These are phyloP conservation scores for Yamadazyma dendronema DNA, from an alignment of 1,139 yeast genomes.

Conservation along the genomic window DNA sequence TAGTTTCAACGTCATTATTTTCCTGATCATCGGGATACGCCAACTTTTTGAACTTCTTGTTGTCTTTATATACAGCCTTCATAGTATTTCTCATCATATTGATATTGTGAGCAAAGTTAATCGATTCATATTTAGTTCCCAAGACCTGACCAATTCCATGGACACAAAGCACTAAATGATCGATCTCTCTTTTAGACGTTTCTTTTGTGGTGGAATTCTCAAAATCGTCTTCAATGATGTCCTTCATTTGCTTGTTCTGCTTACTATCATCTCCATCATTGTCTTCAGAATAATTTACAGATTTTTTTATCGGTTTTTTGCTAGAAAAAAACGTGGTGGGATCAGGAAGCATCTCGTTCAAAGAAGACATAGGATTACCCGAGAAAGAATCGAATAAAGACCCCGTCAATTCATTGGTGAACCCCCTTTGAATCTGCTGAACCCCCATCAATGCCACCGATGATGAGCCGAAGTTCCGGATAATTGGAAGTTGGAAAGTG, in stretches of 20 bases:
- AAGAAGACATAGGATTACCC: slow-evolving; percentile 26
- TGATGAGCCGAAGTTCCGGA: slow-evolving; percentile 36
- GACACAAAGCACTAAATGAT: slow-evolving; percentile 79
- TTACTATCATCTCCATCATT: slow-evolving; percentile 10
- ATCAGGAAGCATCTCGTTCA: slow-evolving; percentile 34
- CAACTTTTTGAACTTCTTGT: slow-evolving; percentile 39
- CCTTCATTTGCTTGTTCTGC: slow-evolving; percentile 32
- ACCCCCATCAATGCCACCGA: slow-evolving; percentile 35
- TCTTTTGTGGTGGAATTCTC: slow-evolving; percentile 32
- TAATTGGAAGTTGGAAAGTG: slow-evolving; percentile 36
- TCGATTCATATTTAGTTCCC: slow-evolving; percentile 74
- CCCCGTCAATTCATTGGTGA: slow-evolving; percentile 26
- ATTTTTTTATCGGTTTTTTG: slow-evolving; percentile 12
- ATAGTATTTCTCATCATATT: slow-evolving; percentile 66
- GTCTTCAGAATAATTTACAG: slow-evolving; percentile 13
- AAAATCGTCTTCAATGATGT: slow-evolving; percentile 54
- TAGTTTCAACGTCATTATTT: slow-evolving; percentile 24
- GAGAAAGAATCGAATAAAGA: slow-evolving; percentile 28
- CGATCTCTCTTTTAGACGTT: slow-evolving; percentile 53
- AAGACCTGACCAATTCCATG: slow-evolving; percentile 95
- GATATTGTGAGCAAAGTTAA: slow-evolving; percentile 85
- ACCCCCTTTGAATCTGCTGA: slow-evolving; percentile 39
- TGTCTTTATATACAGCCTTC: slow-evolving; percentile 52
- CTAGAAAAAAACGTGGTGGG: slow-evolving; percentile 20
- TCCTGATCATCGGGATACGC: slow-evolving; percentile 26